These are phyloP conservation scores for Epichloe scottii DNA, from an alignment of 2,329 filamentous ascomycete genomes.

Conservation along the genomic window DNA sequence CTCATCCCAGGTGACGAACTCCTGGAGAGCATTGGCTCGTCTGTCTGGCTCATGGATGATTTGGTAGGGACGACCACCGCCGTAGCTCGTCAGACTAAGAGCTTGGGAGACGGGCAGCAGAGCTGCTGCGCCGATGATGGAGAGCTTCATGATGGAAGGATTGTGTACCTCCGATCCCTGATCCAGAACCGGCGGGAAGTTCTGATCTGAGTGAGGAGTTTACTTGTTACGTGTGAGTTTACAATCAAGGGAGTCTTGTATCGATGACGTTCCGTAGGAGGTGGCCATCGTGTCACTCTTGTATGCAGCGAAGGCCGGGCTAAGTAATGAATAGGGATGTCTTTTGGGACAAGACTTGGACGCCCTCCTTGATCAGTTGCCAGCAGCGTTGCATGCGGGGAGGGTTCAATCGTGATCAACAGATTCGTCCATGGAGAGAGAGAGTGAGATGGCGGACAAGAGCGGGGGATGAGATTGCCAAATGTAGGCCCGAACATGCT, in stretches of 20 bases:
- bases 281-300: background rate
- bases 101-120: constrained; percentile 1
- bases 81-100: constrained; percentile 5
- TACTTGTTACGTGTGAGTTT: background rate
- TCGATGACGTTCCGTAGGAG: background rate
- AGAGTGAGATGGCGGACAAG: background rate
- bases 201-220: background rate
- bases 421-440: background rate
- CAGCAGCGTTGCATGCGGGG: background rate
- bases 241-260: background rate
- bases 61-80: constrained; percentile 10
- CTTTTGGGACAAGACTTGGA: background rate
- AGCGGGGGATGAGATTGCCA: background rate
- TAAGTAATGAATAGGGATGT: background rate
- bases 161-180: background rate
- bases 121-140: background rate
- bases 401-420: background rate
- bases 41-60: constrained; percentile 12
- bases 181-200: background rate
- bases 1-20: constrained; percentile 55
- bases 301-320: background rate
- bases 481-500: background rate
- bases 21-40: constrained; percentile 15
- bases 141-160: constrained; percentile 13
- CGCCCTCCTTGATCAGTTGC: background rate